Evolutionary conservation across 139 green algal species (phyloP), one percentile per base, ranked within the genome.

Genomic region (Tetratostichococcus sp.): DNA sequence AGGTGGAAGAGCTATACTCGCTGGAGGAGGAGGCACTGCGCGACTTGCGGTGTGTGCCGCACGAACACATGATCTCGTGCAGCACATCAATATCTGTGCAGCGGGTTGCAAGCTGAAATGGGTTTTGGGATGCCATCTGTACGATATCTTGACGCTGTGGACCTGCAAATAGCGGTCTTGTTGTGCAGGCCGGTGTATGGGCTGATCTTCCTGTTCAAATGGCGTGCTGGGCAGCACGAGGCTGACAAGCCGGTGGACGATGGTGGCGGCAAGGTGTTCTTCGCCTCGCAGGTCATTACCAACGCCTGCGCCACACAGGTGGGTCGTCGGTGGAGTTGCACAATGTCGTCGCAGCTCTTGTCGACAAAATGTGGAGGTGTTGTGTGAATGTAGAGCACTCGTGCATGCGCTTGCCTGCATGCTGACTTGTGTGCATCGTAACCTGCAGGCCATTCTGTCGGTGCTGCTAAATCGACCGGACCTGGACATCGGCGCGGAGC

Each of bases 161-260:
- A 50, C 39, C 39, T 50, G 39, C 39, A 50, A 21, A 21, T 6
- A 50, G 6, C 39, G 39, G 6, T 11, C 39, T 50, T 11, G 39
- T 50, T 26, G 0, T 79, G 73, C 87, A 97, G 89, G 68, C 95
- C 94, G 0, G 87, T 99, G 5, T 96, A 97, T 77, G 96, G 96
- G 0, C 82, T 99, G 1, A 94, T 99, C 3, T 99, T 99, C 76
- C 86, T 99, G 35, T 99, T 99, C 89, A 99, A 99, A 81, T 99
- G 89, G 89, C 80, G 83, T 26, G 73, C 87, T 17, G 94, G 98
- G 69, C 84, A 85, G 33, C 33, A 77, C 1, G 77, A 87, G 21
- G 66, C 84, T 6, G 77, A 86, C 23, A 73, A 68, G 19, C n/a
- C 81, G 11, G 50, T 62, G 19, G 50, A 62, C 19, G 26, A 62